Conservation (phyloP, 1,284 basidiomycete species). For the Malassezia sp. region DNA sequence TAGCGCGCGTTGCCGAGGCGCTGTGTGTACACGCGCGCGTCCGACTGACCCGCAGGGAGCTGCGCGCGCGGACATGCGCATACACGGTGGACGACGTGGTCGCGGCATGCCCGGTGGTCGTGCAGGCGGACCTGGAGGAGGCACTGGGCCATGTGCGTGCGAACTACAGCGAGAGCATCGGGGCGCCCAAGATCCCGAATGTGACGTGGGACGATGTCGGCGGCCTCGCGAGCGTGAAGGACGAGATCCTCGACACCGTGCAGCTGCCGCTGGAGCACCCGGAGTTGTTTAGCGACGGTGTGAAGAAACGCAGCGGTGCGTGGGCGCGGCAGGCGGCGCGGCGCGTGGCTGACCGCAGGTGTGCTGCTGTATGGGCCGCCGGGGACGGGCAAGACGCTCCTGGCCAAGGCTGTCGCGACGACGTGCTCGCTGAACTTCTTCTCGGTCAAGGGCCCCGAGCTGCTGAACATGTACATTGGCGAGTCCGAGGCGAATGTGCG, state of each 20-base stretch:
- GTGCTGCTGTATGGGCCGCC: conserved; percentile 48
- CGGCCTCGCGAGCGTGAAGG: conserved; percentile 74
- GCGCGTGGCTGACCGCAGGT: too few relatives aligned
- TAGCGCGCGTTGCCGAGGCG: conserved; percentile 51
- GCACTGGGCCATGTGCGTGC: conserved; percentile 67
- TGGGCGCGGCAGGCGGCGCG: too few relatives aligned
- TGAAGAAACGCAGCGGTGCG: conserved; percentile 96
- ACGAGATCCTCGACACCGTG: conserved; percentile 91
- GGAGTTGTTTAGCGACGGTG: conserved; percentile 77
- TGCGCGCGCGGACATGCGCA: conserved; percentile 16
- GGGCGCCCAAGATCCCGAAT: conserved; percentile 88
- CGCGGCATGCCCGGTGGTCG: conserved; percentile 55
- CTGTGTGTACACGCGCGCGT: background rate
- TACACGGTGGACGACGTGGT: conserved; percentile 20
- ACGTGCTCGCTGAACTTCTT: conserved; percentile 51
- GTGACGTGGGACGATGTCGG: conserved; percentile 98
- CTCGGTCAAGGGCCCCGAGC: conserved; percentile 50
- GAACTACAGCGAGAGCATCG: conserved; percentile 80
- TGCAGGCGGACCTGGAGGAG: conserved; percentile 59
- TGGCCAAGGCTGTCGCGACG: conserved; percentile 59
- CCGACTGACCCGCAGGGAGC: too few relatives aligned
- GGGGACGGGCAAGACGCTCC: conserved; percentile 49
- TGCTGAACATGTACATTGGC: conserved; percentile 51
- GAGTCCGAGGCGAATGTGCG: conserved; percentile 50
- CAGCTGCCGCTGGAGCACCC: conserved; percentile 89